A percentile compares a stretch with the other conserved stretches of the same genome.
These are phyloP conservation scores for Coelastrella sp. DNA, from an alignment of 139 green algal genomes.

Conservation along the genomic window DNA sequence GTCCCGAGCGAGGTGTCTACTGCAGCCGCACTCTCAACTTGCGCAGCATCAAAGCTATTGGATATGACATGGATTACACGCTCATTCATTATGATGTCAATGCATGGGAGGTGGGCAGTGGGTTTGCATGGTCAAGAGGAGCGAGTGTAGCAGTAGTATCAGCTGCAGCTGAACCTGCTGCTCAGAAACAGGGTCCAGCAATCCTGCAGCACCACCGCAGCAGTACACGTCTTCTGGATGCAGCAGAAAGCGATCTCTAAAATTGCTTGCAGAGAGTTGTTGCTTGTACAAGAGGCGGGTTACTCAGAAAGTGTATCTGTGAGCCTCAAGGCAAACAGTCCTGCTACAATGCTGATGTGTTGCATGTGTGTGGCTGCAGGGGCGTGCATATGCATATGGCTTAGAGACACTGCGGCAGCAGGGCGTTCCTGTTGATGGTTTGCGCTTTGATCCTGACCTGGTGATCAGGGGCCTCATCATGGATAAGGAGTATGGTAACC, in stretches of 20 bases:
- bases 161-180: no score
- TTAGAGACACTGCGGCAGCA: slow-evolving; percentile 74
- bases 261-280: no score
- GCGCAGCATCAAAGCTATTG: slow-evolving; percentile 55
- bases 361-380: slow-evolving; percentile 41
- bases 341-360: no score
- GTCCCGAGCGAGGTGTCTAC: slow-evolving; percentile 89
- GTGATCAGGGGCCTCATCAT: slow-evolving; percentile 89
- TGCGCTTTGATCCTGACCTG: slow-evolving; percentile 89
- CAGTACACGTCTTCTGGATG: no score
- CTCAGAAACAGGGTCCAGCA: no score
- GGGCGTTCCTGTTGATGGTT: slow-evolving; percentile 84
- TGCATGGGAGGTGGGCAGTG: slow-evolving; percentile 80
- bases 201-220: no score
- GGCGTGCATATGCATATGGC: slow-evolving; percentile 88
- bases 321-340: no score
- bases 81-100: slow-evolving; percentile 96
- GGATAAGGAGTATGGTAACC: slow-evolving; percentile 82
- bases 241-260: no score
- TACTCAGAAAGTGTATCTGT: no score
- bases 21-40: slow-evolving; percentile 96
- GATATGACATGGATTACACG: slow-evolving; percentile 90
- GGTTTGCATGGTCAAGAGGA: no score
- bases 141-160: no score
- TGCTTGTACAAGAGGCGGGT: no score